These are phyloP conservation scores for Penium margaritaceum DNA, from an alignment of 139 green algal genomes.

Conservation along the genomic window DNA sequence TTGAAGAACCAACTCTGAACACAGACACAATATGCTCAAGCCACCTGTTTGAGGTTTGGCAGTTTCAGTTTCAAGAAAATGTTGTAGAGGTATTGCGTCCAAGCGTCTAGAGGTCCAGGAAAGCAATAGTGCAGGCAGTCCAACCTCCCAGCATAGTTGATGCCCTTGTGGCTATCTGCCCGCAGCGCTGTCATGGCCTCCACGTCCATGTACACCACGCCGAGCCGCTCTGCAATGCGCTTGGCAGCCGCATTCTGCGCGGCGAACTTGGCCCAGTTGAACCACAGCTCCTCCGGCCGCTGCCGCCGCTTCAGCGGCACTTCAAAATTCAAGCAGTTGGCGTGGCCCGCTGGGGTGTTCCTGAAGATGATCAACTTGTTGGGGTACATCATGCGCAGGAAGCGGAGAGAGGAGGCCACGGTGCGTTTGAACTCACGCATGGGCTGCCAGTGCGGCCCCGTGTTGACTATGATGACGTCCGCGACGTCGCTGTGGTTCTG, in stretches of 20 bases:
- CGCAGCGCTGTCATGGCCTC: constrained; percentile 2
- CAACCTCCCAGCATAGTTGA: not conserved
- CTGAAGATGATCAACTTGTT: not conserved
- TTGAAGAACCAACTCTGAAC: too few relatives aligned
- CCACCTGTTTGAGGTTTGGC: too few relatives aligned
- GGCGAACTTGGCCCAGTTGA: constrained; percentile 20
- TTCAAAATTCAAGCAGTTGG: not conserved
- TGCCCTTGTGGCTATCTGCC: not conserved
- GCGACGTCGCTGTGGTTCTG: too few relatives aligned
- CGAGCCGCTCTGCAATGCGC: constrained; percentile 1
- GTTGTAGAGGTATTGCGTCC: constrained; percentile 30
- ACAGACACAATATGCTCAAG: too few relatives aligned
- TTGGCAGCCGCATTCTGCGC: constrained; percentile 14
- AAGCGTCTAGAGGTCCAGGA: constrained; percentile 17
- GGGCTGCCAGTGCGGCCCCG: too few relatives aligned
- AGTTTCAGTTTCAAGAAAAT: constrained; percentile 5
- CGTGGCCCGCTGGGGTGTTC: constrained; percentile 10
- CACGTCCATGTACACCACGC: constrained; percentile 23
- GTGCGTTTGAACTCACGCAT: too few relatives aligned
- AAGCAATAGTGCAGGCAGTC: constrained; percentile 33
- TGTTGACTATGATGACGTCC: too few relatives aligned
- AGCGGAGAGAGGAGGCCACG: too few relatives aligned
- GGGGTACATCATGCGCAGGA: not conserved
- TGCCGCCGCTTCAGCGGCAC: not conserved
- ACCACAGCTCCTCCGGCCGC: not conserved